Base-by-base conservation (phyloP, 306 rosid genomes). In the Senna tora region DNA sequence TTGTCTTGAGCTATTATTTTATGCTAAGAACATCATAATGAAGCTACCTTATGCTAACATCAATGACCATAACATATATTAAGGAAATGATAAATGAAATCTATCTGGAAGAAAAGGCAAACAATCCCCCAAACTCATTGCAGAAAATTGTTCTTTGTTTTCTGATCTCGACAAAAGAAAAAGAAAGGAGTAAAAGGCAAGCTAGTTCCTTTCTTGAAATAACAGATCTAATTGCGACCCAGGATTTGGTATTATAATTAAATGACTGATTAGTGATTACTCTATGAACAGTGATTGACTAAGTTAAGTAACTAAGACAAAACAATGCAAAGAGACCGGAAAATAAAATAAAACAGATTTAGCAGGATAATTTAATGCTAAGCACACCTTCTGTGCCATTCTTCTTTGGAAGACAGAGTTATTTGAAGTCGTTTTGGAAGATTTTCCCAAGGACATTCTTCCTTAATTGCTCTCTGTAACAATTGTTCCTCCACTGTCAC, bases 381-480 rank as follows among this genome's bases (percentile, higher is more conserved):
- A 32, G 20, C 81, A 67, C 65, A 92, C 99, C 97, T 88, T 89
- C 88, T 80, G 66, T 91, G 92, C 96, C 96, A 95, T 71, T 95
- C 99, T 63, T 95, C 97, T 75, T 84, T 95, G 25, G 99, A 79
- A 69, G 99, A 82, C 67, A 95, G 79, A 2, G 86, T 82, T 10
- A 85, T 78, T 83, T 95, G 99, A 79, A 95, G 84, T 68, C 97
- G 84, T 83, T 89, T 92, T 0, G 97, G 96, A 63, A 95, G 96
- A 61, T 62, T 95, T 69, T 92, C 99, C 99, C 99, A 95, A 1
- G 86, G 83, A 67, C 96, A 91, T 79, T 95, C 99, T 69, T 95
- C 99, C 69, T 81, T 91, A 74, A 95, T 74, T 32, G 96, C 97
- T 75, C 88, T 95, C 14, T 75, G 80, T 71, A 92, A 36, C 83